Base-by-base conservation (phyloP, 2,329 filamentous ascomycete species). In the Talaromyces sp. region DNA sequence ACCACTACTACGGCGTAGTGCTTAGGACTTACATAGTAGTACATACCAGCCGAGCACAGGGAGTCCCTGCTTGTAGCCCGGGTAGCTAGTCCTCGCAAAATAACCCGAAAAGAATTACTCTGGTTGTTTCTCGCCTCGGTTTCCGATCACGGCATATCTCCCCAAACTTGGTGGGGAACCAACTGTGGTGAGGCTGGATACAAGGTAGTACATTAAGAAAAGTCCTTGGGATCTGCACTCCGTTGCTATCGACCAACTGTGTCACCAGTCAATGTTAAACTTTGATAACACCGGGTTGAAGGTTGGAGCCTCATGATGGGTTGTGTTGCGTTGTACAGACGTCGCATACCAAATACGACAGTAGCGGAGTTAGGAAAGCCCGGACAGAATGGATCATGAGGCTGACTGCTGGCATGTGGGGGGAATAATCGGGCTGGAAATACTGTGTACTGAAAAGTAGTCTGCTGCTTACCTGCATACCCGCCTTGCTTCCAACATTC, bases 321-420 rank as follows among this genome's bases (percentile, higher is more conserved):
- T 33, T n/a, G 48, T 33, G 47, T 50, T 50, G 47, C 47, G 24
- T 50, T 50, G 47, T n/a, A 31, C 47, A 50, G 16, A 31, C 47
- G 24, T 50, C 4, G 47, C 47, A 50, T 33, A n/a, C 24, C 48
- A 31, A 3, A 31, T 52, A 33, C 48, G 7, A 31, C 50, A 11
- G 9, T 31, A 50, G 22, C 24, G 24, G 50, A 37, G 50, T 37
- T 35, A 22, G n/a, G 31, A 19, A 54, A 19, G 50, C 50, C n/a
- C 31, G 24, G 2, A 33, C 10, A 35, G 33, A 37, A 39, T 37
- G 33, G 33, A 37, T 37, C 50, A 35, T 37, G 50, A 56, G 50
- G 50, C 50, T 56, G 50, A 56, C 50, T n/a, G 27, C 22, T 33
- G 48, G 48, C 48, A 52, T 52, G 48, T 52, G 48, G 48, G 24